These are phyloP conservation scores for Torulaspora indica DNA, from an alignment of 805 yeast species.

Conservation along the genomic window DNA sequence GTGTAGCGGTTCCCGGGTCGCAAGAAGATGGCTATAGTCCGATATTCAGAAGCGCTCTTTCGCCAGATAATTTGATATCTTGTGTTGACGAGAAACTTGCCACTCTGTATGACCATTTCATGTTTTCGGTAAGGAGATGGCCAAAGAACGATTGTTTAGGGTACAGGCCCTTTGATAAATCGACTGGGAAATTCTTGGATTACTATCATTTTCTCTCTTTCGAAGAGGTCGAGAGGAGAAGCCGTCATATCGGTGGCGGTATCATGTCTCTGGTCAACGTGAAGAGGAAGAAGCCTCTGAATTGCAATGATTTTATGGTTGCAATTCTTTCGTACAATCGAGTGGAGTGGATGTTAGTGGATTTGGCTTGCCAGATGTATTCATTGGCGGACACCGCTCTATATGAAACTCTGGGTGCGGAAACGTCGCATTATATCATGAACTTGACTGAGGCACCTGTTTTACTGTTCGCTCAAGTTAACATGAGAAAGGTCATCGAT, in stretches of 20 bases:
- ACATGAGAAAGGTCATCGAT: conserved; percentile 45
- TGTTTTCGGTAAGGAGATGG: conserved; percentile 38
- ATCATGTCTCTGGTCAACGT: conserved; percentile 41
- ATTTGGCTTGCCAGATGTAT: conserved; percentile 61
- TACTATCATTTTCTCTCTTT: conserved; percentile 45
- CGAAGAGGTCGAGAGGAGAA: conserved; percentile 40
- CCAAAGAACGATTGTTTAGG: conserved; percentile 46
- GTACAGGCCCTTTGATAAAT: conserved; percentile 35
- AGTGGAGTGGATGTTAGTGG: conserved; percentile 65
- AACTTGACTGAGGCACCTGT: conserved; percentile 59
- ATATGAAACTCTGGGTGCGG: conserved; percentile 55
- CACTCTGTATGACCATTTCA: conserved; percentile 45
- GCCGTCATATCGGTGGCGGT: conserved; percentile 53
- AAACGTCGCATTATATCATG: conserved; percentile 60
- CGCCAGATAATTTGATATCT: conserved; percentile 36
- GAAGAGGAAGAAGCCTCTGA: conserved; percentile 33
- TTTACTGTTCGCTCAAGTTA: conserved; percentile 49
- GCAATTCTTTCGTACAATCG: conserved; percentile 55
- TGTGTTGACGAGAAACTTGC: conserved; percentile 42
- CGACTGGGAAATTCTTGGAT: conserved; percentile 38
- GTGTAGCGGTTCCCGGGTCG: conserved; percentile 37
- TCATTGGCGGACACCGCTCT: conserved; percentile 50
- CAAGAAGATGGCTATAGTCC: conserved; percentile 45
- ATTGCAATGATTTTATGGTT: conserved; percentile 44
- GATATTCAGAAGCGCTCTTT: conserved; percentile 44